A percentile compares a stretch with the other conserved stretches of the same genome.
These are phyloP conservation scores for Podila clonocystis DNA, from an alignment of 192 early-diverging fungal genomes.

Conservation along the genomic window DNA sequence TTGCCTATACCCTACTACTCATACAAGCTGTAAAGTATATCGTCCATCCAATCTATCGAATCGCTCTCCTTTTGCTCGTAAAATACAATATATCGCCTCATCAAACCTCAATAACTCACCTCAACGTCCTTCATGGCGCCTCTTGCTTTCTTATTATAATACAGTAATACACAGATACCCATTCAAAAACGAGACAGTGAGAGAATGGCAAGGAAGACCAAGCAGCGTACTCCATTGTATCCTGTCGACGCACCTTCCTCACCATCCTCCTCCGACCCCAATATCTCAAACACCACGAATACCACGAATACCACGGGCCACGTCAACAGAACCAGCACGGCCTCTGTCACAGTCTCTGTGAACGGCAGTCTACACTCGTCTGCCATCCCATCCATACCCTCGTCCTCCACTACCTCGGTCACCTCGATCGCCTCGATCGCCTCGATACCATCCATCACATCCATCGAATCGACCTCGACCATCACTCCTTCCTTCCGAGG, in stretches of 20 bases:
- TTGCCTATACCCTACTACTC: too few relatives aligned
- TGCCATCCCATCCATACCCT: conserved; percentile 17
- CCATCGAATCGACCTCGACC: conserved; percentile 17
- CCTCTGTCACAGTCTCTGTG: conserved; percentile 1
- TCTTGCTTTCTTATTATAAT: neutral
- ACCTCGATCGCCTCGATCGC: conserved; percentile 23
- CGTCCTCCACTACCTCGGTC: conserved; percentile 11
- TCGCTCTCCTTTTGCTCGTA: too few relatives aligned
- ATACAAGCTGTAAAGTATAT: too few relatives aligned
- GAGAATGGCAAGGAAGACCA: conserved; percentile 13
- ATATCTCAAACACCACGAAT: neutral
- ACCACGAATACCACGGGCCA: conserved; percentile 6
- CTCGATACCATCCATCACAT: conserved; percentile 23
- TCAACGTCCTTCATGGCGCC: neutral
- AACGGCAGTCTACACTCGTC: neutral
- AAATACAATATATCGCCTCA: too few relatives aligned
- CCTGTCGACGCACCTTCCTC: neutral
- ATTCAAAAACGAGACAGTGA: neutral
- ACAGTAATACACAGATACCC: neutral
- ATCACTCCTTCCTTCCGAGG: conserved; percentile 10
- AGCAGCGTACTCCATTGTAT: conserved; percentile 5
- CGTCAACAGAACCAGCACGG: neutral
- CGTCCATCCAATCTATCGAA: too few relatives aligned
- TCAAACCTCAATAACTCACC: too few relatives aligned
- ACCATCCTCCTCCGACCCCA: neutral